Percentiles rank a stretch among this genome's conserved stretches.
Evolutionary conservation across 768 basidiomycete genomes (phyloP).

Genomic region (Termitomyces sp.): DNA sequence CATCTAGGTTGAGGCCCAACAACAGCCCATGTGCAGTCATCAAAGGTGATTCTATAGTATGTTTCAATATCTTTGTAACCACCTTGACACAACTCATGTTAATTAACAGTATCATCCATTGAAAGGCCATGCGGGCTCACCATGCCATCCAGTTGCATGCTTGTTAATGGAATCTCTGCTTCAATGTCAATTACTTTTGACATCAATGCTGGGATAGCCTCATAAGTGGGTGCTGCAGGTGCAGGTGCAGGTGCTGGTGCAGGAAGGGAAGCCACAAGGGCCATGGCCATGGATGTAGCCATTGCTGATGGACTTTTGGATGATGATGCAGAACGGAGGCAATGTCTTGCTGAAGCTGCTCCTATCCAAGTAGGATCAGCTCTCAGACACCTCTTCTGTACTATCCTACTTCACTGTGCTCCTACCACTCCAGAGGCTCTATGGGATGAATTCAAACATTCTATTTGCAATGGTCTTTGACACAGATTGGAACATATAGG

Average conservation of each 20-base stretch:
- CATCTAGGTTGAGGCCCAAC: constrained; percentile 89
- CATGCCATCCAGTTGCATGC: constrained; percentile 82
- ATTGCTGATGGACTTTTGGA: too few relatives aligned
- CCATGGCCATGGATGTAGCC: constrained; percentile 88
- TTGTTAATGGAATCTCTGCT: constrained; percentile 74
- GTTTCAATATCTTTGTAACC: constrained; percentile 91
- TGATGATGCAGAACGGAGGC: too few relatives aligned
- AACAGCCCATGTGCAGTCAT: constrained; percentile 79
- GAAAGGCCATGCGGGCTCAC: constrained; percentile 42
- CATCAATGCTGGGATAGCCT: constrained; percentile 90
- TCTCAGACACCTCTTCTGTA: too few relatives aligned
- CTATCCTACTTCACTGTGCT: too few relatives aligned
- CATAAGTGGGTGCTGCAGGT: constrained; percentile 65
- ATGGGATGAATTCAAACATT: too few relatives aligned
- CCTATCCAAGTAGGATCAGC: too few relatives aligned
- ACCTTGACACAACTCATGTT: constrained; percentile 44
- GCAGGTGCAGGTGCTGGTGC: constrained; percentile 54
- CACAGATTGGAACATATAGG: too few relatives aligned
- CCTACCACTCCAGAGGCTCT: too few relatives aligned
- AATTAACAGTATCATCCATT: background rate
- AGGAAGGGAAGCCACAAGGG: constrained; percentile 80
- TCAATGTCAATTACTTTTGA: constrained; percentile 91
- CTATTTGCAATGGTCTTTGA: too few relatives aligned
- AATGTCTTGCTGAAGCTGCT: too few relatives aligned
- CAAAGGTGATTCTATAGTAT: constrained; percentile 72